Conservation (phyloP, 129 eudicot genomes). For the Apium graveolens region DNA sequence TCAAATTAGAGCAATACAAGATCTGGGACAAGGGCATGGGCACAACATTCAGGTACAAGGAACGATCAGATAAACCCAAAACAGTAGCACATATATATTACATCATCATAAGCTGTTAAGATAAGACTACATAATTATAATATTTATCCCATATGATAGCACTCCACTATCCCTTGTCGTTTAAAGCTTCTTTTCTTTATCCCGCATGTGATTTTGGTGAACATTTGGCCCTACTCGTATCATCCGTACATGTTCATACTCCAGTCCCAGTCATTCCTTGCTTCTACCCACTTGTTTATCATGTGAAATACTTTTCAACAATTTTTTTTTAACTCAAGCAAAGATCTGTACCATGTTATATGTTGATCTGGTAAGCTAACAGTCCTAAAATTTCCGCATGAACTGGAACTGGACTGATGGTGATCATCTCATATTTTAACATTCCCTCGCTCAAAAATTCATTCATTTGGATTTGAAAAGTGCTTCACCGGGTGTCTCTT, state of each 20-base stretch:
- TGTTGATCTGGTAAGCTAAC: too few relatives aligned
- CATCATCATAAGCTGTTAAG: slow-evolving; percentile 3
- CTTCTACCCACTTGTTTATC: background rate
- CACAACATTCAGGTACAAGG: background rate
- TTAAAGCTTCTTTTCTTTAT: background rate
- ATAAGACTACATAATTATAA: background rate
- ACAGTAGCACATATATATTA: background rate
- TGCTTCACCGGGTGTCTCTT: too few relatives aligned
- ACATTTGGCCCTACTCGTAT: slow-evolving; percentile 9
- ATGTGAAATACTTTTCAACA: too few relatives aligned
- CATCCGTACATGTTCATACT: slow-evolving; percentile 6
- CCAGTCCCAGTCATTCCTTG: background rate
- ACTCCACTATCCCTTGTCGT: slow-evolving; percentile 11
- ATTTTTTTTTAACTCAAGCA: background rate
- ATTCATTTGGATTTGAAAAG: too few relatives aligned
- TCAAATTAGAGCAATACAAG: background rate
- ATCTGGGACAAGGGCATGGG: slow-evolving; percentile 6
- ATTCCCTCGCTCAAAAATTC: too few relatives aligned
- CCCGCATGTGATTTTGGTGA: background rate
- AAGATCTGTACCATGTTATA: too few relatives aligned
- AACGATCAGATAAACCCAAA: background rate
- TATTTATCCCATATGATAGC: background rate
- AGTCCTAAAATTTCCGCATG: too few relatives aligned
- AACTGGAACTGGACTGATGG: background rate
- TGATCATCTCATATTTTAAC: too few relatives aligned